A percentile compares a stretch with the other conserved stretches of the same genome.
Evolutionary conservation across 2,329 filamentous ascomycete species (phyloP).

Genomic region (Colletotrichum viniferum): DNA sequence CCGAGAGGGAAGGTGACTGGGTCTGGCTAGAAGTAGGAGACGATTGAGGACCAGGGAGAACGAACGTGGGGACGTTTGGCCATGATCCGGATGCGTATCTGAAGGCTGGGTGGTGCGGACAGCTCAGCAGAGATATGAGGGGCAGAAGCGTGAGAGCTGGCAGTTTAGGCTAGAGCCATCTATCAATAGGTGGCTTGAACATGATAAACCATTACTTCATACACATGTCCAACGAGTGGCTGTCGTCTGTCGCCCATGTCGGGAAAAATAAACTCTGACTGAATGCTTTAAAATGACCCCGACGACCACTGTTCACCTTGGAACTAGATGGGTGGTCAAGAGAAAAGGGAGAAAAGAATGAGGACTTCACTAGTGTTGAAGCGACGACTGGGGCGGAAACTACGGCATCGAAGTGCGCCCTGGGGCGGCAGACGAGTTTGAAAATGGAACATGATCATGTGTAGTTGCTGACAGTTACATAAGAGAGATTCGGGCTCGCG

Average conservation of each 20-base stretch:
- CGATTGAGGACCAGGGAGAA: background rate
- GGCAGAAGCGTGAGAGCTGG: background rate
- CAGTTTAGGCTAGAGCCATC: slow-evolving; percentile 15
- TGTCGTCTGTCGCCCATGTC: background rate
- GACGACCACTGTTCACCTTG: background rate
- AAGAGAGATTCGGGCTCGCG: background rate
- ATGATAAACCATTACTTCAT: slow-evolving; percentile 16
- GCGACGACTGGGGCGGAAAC: background rate
- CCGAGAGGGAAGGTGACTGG: background rate
- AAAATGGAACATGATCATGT: background rate
- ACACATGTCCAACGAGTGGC: background rate
- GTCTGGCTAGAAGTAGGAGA: background rate
- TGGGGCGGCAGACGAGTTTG: background rate
- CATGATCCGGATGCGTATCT: slow-evolving; percentile 11
- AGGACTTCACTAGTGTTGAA: slow-evolving; percentile 3
- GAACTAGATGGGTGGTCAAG: background rate
- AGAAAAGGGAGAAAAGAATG: slow-evolving; percentile 5
- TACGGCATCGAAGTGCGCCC: background rate
- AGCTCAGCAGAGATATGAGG: slow-evolving; percentile 1
- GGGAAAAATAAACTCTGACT: background rate
- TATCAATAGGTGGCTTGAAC: slow-evolving; percentile 16
- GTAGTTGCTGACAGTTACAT: background rate
- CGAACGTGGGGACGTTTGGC: background rate
- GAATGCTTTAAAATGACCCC: background rate
- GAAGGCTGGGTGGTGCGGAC: background rate